Percentiles rank a stretch among this genome's conserved stretches.
Conservation (phyloP, 192 early-diverging fungal genomes). For the Phlyctochytrium arcticum region DNA sequence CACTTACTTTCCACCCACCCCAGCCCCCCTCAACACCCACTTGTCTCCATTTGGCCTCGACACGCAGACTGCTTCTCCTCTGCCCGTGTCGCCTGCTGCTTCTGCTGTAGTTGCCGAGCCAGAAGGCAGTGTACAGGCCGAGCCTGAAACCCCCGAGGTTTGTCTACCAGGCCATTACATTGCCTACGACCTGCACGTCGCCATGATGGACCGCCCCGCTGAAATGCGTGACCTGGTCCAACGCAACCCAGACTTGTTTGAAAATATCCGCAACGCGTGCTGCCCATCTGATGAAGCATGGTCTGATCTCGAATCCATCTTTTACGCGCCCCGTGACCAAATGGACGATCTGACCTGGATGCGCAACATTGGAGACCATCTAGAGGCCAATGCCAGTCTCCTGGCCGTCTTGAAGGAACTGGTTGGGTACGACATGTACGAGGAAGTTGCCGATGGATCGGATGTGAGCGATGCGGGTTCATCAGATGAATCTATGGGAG, state of each 20-base stretch:
- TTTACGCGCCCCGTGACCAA: conserved; percentile 15
- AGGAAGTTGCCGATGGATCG: conserved; percentile 10
- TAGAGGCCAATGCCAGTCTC: conserved; percentile 13
- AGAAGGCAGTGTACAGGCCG: too few relatives aligned
- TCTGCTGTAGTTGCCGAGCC: not conserved
- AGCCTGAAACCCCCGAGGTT: conserved; percentile 3
- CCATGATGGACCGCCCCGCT: conserved; percentile 25
- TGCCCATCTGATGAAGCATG: not conserved
- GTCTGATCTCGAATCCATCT: conserved; percentile 6
- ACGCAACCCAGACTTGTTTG: conserved; percentile 17
- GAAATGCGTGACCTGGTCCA: conserved; percentile 24
- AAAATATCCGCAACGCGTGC: conserved; percentile 13
- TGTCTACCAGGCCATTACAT: conserved; percentile 22
- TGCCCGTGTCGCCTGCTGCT: not conserved
- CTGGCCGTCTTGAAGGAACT: conserved; percentile 18
- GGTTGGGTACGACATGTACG: conserved; percentile 23
- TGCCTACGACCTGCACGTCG: conserved; percentile 22
- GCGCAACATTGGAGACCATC: conserved; percentile 1
- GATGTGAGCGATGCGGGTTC: conserved; percentile 3
- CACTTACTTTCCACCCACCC: conserved; percentile 22
- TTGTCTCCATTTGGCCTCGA: not conserved
- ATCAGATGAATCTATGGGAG: not conserved
- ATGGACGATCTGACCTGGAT: conserved; percentile 29
- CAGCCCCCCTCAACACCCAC: conserved; percentile 5
- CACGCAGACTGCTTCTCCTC: not conserved